These are phyloP conservation scores for Fusarium burgessii DNA, from an alignment of 2,329 filamentous ascomycete genomes.

Conservation along the genomic window DNA sequence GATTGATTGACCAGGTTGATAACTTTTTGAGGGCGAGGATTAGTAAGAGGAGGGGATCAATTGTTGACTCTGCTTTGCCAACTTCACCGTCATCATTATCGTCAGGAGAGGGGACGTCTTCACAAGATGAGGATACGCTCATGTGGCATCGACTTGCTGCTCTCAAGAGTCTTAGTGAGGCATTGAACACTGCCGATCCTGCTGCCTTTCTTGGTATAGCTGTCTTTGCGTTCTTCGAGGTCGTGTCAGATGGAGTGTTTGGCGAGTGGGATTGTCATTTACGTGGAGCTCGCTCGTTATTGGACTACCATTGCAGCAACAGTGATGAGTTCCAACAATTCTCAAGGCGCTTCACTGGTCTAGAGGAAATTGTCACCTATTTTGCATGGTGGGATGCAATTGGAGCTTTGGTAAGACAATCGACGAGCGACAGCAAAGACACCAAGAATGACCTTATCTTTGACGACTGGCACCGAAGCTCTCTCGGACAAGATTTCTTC, in stretches of 20 bases:
- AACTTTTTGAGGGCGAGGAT: constrained; percentile 45
- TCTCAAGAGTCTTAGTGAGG: constrained; percentile 53
- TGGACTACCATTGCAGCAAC: constrained; percentile 55
- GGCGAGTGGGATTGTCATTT: constrained; percentile 55
- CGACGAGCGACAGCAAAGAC: background rate
- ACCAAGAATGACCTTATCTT: constrained; percentile 48
- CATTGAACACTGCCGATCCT: constrained; percentile 55
- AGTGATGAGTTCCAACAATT: constrained; percentile 51
- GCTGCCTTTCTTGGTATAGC: constrained; percentile 58
- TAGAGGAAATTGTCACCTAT: constrained; percentile 54
- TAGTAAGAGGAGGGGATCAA: constrained; percentile 15
- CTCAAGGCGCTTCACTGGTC: constrained; percentile 49
- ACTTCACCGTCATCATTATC: background rate
- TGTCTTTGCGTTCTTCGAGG: constrained; percentile 58
- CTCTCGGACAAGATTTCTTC: constrained; percentile 52
- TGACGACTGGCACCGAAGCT: constrained; percentile 56
- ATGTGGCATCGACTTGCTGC: constrained; percentile 49
- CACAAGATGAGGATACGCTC: constrained; percentile 4
- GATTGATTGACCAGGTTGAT: constrained; percentile 43
- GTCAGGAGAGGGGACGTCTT: accelerated
- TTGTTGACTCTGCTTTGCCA: background rate
- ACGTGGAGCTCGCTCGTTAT: constrained; percentile 54
- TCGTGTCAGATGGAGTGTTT: constrained; percentile 56
- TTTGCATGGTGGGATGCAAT: constrained; percentile 57
- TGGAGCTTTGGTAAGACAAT: constrained; percentile 43